Evolutionary conservation across 202 grass and related monocot genomes (phyloP).

Genomic region (Saccharum hybrid): DNA sequence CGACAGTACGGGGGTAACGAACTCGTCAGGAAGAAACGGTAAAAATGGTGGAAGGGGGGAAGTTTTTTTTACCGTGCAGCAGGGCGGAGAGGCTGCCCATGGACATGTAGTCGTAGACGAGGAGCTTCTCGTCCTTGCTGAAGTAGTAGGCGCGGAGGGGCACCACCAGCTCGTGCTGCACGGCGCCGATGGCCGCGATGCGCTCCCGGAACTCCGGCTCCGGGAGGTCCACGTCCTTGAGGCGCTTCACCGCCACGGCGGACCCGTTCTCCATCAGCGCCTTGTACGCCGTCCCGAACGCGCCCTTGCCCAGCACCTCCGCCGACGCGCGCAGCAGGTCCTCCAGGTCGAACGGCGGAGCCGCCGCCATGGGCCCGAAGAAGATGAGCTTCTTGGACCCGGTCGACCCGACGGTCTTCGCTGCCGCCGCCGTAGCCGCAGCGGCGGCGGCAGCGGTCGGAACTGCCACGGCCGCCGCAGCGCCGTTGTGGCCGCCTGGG

Average conservation of each 20-base stretch:
- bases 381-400: conserved; percentile 62
- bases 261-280: conserved; percentile 85
- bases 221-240: conserved; percentile 87
- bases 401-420: conserved; percentile 51
- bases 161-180: conserved; percentile 88
- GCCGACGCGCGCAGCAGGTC: conserved; percentile 77
- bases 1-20: conserved; percentile 43
- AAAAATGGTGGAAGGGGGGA: neutral
- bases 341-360: conserved; percentile 81
- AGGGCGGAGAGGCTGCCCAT: conserved; percentile 94
- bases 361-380: conserved; percentile 53
- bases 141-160: conserved; percentile 91
- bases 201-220: conserved; percentile 87
- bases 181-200: conserved; percentile 72
- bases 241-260: conserved; percentile 81
- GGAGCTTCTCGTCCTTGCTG: conserved; percentile 94
- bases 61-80: conserved; percentile 66
- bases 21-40: conserved; percentile 2
- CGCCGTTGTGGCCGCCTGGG: conserved; percentile 21
- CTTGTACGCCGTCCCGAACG: conserved; percentile 98
- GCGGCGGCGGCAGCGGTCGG: conserved; percentile 33
- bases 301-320: conserved; percentile 87
- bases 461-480: conserved; percentile 17
- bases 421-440: conserved; percentile 19
- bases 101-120: conserved; percentile 94